These are phyloP conservation scores for Globisporangium nodosum DNA, from an alignment of 352 stramenopile species.

Conservation along the genomic window DNA sequence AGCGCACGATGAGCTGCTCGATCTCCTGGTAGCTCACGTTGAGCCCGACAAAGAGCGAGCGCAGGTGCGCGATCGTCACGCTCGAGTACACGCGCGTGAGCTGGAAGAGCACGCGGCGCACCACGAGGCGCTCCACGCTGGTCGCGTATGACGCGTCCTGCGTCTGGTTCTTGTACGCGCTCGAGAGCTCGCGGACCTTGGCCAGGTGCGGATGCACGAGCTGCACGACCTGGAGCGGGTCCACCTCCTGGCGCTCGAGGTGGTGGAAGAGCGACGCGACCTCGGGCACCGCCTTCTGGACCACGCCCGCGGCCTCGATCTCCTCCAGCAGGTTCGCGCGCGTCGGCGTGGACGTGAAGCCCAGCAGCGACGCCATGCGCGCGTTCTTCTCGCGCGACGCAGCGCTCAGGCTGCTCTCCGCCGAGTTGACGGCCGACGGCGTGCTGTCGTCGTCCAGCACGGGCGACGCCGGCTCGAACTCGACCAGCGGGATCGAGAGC, in stretches of 20 bases:
- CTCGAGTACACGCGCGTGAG: conserved; percentile 85
- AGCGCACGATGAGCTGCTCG: conserved; percentile 82
- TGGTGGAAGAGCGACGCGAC: conserved; percentile 61
- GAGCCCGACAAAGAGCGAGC: conserved; percentile 83
- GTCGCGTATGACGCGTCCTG: conserved; percentile 50
- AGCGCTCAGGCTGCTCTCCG: conserved; percentile 28
- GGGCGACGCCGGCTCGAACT: conserved; percentile 53
- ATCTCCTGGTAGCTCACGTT: conserved; percentile 78
- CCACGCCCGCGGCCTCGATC: conserved; percentile 69
- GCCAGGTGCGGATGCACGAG: conserved; percentile 58
- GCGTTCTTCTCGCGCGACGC: conserved; percentile 90
- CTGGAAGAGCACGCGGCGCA: conserved; percentile 80
- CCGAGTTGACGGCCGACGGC: conserved; percentile 42
- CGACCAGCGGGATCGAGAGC: conserved; percentile 89
- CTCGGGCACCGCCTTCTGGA: conserved; percentile 48
- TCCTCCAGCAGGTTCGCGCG: conserved; percentile 91
- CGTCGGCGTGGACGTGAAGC: conserved; percentile 82
- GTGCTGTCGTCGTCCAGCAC: conserved; percentile 52
- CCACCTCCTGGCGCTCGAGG: conserved; percentile 64
- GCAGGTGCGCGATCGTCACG: conserved; percentile 78
- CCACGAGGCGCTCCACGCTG: conserved; percentile 59
- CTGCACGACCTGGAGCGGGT: conserved; percentile 73
- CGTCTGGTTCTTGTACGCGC: conserved; percentile 18
- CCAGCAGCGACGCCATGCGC: conserved; percentile 92
- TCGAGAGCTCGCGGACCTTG: conserved; percentile 25